Evolutionary conservation across 1,139 yeast species (phyloP).

Genomic region (Suhomyces bokatorum): DNA sequence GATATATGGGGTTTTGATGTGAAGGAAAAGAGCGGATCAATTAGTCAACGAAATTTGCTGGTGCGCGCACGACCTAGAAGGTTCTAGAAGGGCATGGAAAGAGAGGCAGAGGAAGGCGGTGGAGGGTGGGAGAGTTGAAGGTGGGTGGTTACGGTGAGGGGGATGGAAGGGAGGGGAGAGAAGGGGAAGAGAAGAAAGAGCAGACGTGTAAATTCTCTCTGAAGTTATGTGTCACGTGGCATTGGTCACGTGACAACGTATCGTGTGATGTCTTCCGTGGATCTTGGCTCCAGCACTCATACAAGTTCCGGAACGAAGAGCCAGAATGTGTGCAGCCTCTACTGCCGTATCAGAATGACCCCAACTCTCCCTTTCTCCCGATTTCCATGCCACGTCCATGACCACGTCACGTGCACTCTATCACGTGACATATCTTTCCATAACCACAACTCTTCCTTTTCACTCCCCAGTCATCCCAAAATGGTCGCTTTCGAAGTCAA

Average conservation of each 20-base stretch:
- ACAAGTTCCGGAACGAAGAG: too few species aligned
- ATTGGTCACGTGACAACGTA: neutral
- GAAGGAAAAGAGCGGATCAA: neutral
- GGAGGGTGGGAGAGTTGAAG: neutral
- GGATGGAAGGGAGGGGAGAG: neutral
- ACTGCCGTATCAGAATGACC: too few species aligned
- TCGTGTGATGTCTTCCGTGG: neutral
- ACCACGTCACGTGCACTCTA: too few species aligned
- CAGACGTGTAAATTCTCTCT: too few species aligned
- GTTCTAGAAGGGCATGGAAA: neutral
- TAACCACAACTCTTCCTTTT: too few species aligned
- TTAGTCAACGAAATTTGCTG: constrained; percentile 1
- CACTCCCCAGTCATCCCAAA: constrained; percentile 11
- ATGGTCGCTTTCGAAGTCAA: constrained; percentile 45
- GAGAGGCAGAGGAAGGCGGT: neutral
- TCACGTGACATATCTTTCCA: too few species aligned
- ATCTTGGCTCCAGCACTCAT: too few species aligned
- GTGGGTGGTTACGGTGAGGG: neutral
- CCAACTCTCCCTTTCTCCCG: too few species aligned
- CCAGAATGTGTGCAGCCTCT: too few species aligned
- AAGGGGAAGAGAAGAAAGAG: too few species aligned
- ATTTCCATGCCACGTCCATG: too few species aligned
- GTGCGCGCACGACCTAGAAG: constrained; percentile 3
- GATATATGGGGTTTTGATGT: neutral
- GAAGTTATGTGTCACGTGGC: too few species aligned